Conservation (phyloP, 441 rosid species). For the Corymbia citriodora region DNA sequence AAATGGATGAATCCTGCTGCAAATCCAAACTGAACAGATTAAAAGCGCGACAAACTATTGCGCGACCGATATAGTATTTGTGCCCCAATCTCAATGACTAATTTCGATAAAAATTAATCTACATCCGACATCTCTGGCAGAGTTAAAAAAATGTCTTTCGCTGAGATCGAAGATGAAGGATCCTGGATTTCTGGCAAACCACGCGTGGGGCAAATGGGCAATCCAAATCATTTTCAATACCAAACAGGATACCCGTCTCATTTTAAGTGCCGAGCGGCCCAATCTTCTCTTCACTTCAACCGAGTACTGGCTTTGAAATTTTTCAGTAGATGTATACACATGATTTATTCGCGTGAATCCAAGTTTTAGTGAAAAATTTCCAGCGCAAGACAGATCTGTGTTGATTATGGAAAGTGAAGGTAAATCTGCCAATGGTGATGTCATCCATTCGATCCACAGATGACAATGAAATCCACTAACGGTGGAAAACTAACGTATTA, state of each 20-base stretch:
- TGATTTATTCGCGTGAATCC: rapidly evolving
- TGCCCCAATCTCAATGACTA: neutral
- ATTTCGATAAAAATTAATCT: too few species aligned
- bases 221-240: neutral
- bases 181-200: neutral
- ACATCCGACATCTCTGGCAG: neutral
- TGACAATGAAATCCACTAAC: neutral
- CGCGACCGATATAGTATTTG: neutral
- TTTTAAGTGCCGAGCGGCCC: neutral
- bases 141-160: neutral
- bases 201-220: rapidly evolving
- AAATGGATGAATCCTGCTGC: neutral
- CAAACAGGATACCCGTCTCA: neutral
- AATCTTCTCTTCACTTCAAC: neutral
- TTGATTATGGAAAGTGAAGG: neutral
- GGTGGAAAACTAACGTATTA: neutral
- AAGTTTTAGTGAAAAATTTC: neutral
- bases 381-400: neutral
- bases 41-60: neutral
- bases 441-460: neutral
- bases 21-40: neutral
- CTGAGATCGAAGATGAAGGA: neutral
- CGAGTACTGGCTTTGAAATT: neutral
- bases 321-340: neutral
- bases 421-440: neutral